Percentiles rank a stretch among this genome's conserved stretches.
phyloP scores from a whole-genome alignment of 2,329 filamentous ascomycete genomes.

The Penicillium occitanis region DNA sequence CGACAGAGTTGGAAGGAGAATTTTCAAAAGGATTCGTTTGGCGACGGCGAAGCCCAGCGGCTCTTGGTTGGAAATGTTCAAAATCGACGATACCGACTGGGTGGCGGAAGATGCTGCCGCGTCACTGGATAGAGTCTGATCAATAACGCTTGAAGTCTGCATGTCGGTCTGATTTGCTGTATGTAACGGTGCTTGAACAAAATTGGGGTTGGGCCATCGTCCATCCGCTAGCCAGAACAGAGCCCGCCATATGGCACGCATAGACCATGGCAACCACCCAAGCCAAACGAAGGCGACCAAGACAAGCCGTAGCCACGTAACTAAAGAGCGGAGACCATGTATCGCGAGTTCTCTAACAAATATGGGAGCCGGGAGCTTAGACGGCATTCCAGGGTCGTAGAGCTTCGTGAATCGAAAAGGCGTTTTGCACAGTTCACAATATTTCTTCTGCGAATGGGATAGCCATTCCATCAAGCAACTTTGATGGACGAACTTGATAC shows the following conservation, averaged over 20 bases:
- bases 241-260: conserved; percentile 88
- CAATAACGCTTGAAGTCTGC: conserved; percentile 29
- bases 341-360: conserved; percentile 76
- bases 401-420: conserved; percentile 97
- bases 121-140: conserved; percentile 26
- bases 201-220: conserved; percentile 54
- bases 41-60: conserved; percentile 48
- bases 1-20: conserved; percentile 35
- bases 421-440: conserved; percentile 99
- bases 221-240: conserved; percentile 93
- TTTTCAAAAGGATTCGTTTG: conserved; percentile 44
- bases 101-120: conserved; percentile 29
- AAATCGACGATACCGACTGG: conserved; percentile 39
- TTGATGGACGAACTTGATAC: conserved; percentile 98
- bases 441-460: conserved; percentile 97
- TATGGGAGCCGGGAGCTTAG: conserved; percentile 72
- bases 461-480: conserved; percentile 99
- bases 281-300: conserved; percentile 88
- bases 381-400: conserved; percentile 92
- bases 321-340: conserved; percentile 68
- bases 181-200: conserved; percentile 24
- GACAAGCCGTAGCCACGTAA: conserved; percentile 75
- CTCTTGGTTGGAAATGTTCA: conserved; percentile 45
- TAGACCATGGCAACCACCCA: conserved; percentile 80
- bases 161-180: conserved; percentile 24